phyloP scores from a whole-genome alignment of 495 filamentous ascomycete genomes.

The Melanomma pulvis-pyrius region DNA sequence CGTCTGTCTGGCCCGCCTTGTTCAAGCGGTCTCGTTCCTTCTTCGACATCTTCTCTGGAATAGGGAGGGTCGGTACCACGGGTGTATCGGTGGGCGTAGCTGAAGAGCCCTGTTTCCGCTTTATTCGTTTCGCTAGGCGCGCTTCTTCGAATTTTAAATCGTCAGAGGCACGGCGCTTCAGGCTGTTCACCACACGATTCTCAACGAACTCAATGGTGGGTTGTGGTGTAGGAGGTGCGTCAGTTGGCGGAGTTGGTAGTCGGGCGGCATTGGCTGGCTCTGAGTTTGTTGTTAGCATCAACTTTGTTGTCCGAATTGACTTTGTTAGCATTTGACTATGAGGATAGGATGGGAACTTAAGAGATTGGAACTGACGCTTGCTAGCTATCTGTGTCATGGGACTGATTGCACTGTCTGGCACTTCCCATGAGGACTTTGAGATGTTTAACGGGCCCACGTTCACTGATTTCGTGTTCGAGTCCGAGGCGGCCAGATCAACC shows the following conservation, averaged over 20 bases:
- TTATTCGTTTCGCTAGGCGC: constrained; percentile 48
- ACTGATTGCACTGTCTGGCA: constrained; percentile 38
- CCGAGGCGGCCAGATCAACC: constrained; percentile 58
- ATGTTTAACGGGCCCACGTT: constrained; percentile 43
- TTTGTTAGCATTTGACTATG: background rate
- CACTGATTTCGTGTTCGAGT: constrained; percentile 42
- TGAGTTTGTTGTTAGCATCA: constrained; percentile 7
- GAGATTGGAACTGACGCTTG: constrained; percentile 22
- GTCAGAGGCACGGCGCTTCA: constrained; percentile 31
- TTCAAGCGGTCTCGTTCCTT: constrained; percentile 58
- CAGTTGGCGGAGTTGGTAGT: constrained; percentile 36
- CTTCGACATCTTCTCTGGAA: constrained; percentile 53
- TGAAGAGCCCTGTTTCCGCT: constrained; percentile 45
- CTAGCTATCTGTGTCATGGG: constrained; percentile 32
- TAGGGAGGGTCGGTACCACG: constrained; percentile 32
- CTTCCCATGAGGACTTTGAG: constrained; percentile 46
- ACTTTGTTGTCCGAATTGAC: too few species aligned
- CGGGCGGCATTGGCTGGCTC: constrained; percentile 19
- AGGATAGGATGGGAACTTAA: background rate
- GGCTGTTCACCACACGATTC: constrained; percentile 32
- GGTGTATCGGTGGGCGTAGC: constrained; percentile 46
- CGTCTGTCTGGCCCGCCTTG: constrained; percentile 52
- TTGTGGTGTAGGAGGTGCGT: constrained; percentile 36
- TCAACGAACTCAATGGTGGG: constrained; percentile 37
- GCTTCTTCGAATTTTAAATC: constrained; percentile 54